Conservation (phyloP, 2,329 filamentous ascomycete genomes). For the Pochonia chlamydosporia region DNA sequence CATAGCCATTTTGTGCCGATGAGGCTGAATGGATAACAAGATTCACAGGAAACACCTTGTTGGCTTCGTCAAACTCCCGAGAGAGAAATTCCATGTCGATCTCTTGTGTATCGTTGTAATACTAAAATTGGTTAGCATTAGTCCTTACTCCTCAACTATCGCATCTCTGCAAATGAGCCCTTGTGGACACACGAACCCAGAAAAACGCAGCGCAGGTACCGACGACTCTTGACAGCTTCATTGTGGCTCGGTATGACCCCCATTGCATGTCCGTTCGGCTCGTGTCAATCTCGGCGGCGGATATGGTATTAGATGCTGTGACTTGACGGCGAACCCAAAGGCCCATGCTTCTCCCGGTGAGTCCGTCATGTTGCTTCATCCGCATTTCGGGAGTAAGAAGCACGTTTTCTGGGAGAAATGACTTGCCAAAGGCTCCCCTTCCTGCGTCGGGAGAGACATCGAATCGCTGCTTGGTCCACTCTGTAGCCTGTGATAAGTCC, state of each 20-base stretch:
- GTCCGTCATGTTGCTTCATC: slow-evolving; percentile 19
- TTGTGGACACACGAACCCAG: slow-evolving; percentile 49
- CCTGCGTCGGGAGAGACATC: slow-evolving; percentile 53
- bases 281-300: slow-evolving; percentile 59
- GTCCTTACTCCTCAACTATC: not conserved
- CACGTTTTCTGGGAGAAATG: slow-evolving; percentile 53
- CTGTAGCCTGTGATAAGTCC: slow-evolving; percentile 41
- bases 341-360: slow-evolving; percentile 41
- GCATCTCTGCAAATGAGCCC: not conserved
- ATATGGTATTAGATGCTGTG: slow-evolving; percentile 44
- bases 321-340: slow-evolving; percentile 46
- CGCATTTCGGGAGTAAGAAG: slow-evolving; percentile 43
- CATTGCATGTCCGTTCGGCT: slow-evolving; percentile 57
- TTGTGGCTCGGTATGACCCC: slow-evolving; percentile 62
- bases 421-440: slow-evolving; percentile 61
- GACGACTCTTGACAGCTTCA: slow-evolving; percentile 53
- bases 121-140: slow-evolving; percentile 37
- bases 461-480: slow-evolving; percentile 65
- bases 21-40: slow-evolving; percentile 67
- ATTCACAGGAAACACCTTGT: slow-evolving; percentile 56
- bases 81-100: slow-evolving; percentile 79
- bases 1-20: slow-evolving; percentile 52
- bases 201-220: slow-evolving; percentile 78
- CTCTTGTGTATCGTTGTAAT: slow-evolving; percentile 72
- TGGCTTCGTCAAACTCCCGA: slow-evolving; percentile 48